Base-by-base conservation (phyloP, 805 yeast species). In the Ogataea sp. region DNA sequence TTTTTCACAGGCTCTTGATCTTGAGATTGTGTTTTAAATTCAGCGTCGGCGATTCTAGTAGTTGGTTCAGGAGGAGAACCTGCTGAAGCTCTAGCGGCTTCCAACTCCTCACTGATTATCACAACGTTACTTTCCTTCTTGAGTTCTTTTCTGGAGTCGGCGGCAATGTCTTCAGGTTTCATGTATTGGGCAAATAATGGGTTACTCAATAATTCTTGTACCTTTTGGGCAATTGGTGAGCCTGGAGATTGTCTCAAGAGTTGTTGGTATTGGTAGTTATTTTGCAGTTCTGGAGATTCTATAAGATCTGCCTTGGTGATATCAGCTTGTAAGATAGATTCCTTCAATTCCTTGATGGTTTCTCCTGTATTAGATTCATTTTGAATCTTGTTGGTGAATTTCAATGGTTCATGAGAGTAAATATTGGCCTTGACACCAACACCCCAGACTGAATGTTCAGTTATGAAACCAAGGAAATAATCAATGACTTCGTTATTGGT, bases 401-500 rank as follows among this genome's bases (percentile, higher is more conserved):
- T 68, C 32, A 75, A 50, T 15, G 74, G 61, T 56, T 80, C 83
- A 37, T 65, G 59, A 24, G 71, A 68, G 51, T 65, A 81, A 36
- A 88, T 66, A 43, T 70, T 71, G 34, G 94, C 93, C 55, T 80
- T 80, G 58, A 88, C 76, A 49, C 90, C 87, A 9, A 93, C 93
- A 47, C 90, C 95, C 37, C 83, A 73, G 37, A 83, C 69, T 5
- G 86, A 71, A 60, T 90, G 76, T 59, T 87, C 83, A 48, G 80
- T 74, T 40, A 90, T 66, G 47, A 81, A 82, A 20, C 93, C 76
- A 40, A 90, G 67, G 78, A 88, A 80, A 38, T 84, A 63, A 58
- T 93, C 95, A 32, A 93, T 66, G 4, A 83, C 81, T 54, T 86
- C 95, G 1, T 89, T 81, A 43, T 83, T 79, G 15, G 96, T 75